Evolutionary conservation across 176 grass and related monocot genomes (phyloP), one percentile per base, ranked within the genome.

Genomic region (Puya raimondii): DNA sequence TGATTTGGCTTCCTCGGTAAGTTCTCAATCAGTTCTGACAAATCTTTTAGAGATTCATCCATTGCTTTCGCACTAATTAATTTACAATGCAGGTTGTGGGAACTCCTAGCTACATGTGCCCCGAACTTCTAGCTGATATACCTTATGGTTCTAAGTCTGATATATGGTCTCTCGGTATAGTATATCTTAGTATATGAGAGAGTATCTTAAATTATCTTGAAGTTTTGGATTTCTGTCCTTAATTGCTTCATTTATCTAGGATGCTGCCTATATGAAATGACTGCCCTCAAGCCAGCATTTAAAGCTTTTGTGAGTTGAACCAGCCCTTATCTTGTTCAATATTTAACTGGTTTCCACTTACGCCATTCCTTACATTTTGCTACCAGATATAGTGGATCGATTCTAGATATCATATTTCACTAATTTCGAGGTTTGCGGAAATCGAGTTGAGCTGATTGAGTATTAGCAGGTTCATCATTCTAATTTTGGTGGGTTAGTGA

Each of bases 231-330:
- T 27, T 22, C 10, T 63, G 18, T 50, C 69, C 49, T 11, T 48
- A 73, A 68, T 49, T 61, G 53, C 1, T 11, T 63, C 33, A 42
- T 27, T 75, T 42, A 63, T 82, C 51, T 86, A 99, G 94, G 94
- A 71, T 99, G 94, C 58, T 99, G 94, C 77, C 90, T 99, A 74
- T 93, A 93, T 29, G 94, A 99, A 87, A 99, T 99, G 94, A 72
- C 89, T 52, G 84, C 94, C 63, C 86, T 99, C 57, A 93, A 68
- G 51, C 84, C 87, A 11, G 86, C 94, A 4, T 99, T 99, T 69
- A 99, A 88, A 87, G 94, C 94, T 71, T 90, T 88, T 68, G 94
- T 99, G 88, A 93, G 89, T 80, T 53, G 61, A 54, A 73, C 17
- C 12, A 47, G 23, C 10, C 9, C 20, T 42, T 70, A 10, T 10